Conservation (phyloP, 345 rosid genomes). For the Cardiospermum halicacabum region DNA sequence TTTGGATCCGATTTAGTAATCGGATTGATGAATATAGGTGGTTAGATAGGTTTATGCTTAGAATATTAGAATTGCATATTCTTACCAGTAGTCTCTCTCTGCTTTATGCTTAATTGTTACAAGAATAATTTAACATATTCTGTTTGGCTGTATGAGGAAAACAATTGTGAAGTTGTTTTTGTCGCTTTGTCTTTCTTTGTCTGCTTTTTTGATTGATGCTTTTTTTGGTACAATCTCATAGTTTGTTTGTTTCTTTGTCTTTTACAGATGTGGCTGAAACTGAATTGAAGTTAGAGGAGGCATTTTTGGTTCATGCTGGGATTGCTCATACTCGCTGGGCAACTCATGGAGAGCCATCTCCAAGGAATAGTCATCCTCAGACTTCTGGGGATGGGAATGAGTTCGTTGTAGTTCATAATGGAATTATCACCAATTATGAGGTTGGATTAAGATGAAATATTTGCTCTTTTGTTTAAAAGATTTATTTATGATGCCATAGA, state of each 20-base stretch:
- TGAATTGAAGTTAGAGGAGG: constrained; percentile 68
- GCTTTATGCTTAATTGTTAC: not conserved
- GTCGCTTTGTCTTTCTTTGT: not conserved
- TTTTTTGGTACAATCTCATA: not conserved
- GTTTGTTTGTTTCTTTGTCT: not conserved
- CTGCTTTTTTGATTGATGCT: not conserved
- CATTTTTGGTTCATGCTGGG: constrained; percentile 72
- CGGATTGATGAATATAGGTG: too few species aligned
- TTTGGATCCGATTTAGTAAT: not conserved
- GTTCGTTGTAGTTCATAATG: constrained; percentile 93
- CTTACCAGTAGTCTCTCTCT: too few species aligned
- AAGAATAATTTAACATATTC: not conserved
- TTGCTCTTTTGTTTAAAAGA: not conserved
- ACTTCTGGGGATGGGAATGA: constrained; percentile 77
- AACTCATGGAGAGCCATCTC: constrained; percentile 94
- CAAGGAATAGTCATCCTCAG: constrained; percentile 93
- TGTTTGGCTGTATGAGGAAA: not conserved
- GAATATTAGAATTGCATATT: not conserved
- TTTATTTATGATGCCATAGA: not conserved
- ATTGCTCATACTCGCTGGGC: constrained; percentile 99
- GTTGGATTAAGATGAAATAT: constrained; percentile 28
- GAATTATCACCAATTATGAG: constrained; percentile 82
- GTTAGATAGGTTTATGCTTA: not conserved
- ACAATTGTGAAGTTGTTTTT: not conserved
- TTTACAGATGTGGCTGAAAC: constrained; percentile 56